phyloP scores from a whole-genome alignment of 306 rosid species.

The Lagenaria siceraria region DNA sequence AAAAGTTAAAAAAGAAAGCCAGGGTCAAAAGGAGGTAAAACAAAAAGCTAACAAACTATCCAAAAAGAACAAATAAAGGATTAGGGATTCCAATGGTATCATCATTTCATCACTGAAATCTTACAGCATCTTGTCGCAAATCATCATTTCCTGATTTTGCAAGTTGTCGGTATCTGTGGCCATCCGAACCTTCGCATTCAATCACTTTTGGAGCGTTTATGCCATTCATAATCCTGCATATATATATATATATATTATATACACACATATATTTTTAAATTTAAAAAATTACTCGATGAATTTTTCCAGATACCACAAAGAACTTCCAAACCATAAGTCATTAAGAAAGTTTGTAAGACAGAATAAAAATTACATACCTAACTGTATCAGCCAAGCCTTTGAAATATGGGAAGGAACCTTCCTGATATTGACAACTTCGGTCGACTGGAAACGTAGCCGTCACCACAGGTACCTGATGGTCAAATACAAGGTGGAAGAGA shows the following conservation, averaged over 20 bases:
- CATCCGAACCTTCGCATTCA: slow-evolving; percentile 91
- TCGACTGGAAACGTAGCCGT: slow-evolving; percentile 78
- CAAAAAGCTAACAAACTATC: too few relatives aligned
- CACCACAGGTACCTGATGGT: slow-evolving; percentile 78
- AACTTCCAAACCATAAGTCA: neutral
- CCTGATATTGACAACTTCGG: slow-evolving; percentile 58
- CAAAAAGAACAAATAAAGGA: too few relatives aligned
- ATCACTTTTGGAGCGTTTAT: slow-evolving; percentile 94
- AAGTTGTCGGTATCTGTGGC: slow-evolving; percentile 63
- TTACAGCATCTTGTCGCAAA: slow-evolving; percentile 91
- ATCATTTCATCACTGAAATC: slow-evolving; percentile 4
- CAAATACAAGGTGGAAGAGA: slow-evolving; percentile 15
- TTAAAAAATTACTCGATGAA: neutral
- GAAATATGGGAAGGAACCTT: slow-evolving; percentile 86
- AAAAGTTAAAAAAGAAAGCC: too few relatives aligned
- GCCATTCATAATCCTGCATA: slow-evolving; percentile 83
- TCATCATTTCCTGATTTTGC: slow-evolving; percentile 99
- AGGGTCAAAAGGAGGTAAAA: neutral
- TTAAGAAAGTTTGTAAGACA: slow-evolving; percentile 1
- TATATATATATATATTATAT: too few relatives aligned
- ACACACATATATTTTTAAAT: neutral
- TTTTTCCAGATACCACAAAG: neutral
- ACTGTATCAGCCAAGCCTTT: slow-evolving; percentile 68
- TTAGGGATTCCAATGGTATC: neutral
- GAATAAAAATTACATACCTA: slow-evolving; percentile 23